Evolutionary conservation across 73 alveolate genomes (phyloP), one percentile per base, ranked within the genome.

Genomic region (Paramecium tetraurelia): DNA sequence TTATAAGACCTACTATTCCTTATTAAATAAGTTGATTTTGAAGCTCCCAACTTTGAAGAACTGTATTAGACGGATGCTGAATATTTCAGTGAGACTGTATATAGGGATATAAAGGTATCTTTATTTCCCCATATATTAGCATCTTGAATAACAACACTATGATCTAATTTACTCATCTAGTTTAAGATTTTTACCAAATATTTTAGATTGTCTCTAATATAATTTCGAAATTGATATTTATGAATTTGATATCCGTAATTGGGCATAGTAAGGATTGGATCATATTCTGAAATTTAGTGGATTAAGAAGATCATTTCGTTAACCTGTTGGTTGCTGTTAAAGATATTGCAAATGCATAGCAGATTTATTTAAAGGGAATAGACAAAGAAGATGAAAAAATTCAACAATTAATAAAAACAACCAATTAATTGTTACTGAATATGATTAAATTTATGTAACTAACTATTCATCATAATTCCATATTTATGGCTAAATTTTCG

Each of bases 41-140:
- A 44, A 31, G 90, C 71, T 1, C 71, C 76, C 11, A 80, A 80
- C 16, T 80, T 80, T 27, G 90, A 80, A 27, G 75, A 46, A 24
- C 29, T 80, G 12, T 80, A 44, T 35, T 21, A 80, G 31, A 44
- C 70, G 14, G 90, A 80, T 80, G 75, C 70, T 31, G 90, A 80
- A 46, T 80, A 80, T 80, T 80, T 80, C 7, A 22, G 48, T 31
- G 90, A 80, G 31, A 41, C 27, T 9, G 36, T 80, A 0, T 80
- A 41, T 22, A 44, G 90, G 46, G 90, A 80, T 29, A 80, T 80
- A 9, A 80, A 80, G 18, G 90, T 80, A 44, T 43, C 70, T 77
- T 8, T 16, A 80, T 43, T 11, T 2, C 10, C 20, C 7, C 3
- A 80, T 44, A 9, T 14, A 38, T 16, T 48, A 80, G 90, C 57